Evolutionary conservation across 805 yeast genomes (phyloP).

Genomic region (Kluyveromyces starmeri): DNA sequence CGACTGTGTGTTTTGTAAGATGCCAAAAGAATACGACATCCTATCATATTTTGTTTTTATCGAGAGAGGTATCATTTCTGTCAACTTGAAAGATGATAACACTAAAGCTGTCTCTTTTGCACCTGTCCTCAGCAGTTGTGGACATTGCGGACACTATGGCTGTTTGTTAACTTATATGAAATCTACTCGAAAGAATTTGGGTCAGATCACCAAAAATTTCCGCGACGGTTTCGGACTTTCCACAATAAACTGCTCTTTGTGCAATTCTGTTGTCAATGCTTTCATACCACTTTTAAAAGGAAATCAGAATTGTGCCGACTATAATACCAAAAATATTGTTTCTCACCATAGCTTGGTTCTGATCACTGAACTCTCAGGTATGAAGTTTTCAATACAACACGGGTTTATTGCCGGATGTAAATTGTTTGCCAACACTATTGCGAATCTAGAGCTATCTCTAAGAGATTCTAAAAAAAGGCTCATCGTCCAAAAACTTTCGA

Average conservation of each 20-base stretch:
- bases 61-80: conserved; percentile 20
- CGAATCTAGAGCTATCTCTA: conserved; percentile 55
- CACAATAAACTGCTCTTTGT: conserved; percentile 83
- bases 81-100: conserved; percentile 8
- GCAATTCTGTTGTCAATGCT: conserved; percentile 77
- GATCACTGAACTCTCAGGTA: background rate
- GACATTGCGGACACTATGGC: conserved; percentile 84
- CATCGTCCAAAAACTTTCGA: conserved; percentile 1
- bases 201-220: conserved; percentile 70
- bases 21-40: conserved; percentile 21
- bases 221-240: conserved; percentile 65
- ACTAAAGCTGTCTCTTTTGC: conserved; percentile 28
- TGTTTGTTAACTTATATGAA: conserved; percentile 62
- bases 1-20: conserved; percentile 27
- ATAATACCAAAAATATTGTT: conserved; percentile 31
- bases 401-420: conserved; percentile 19
- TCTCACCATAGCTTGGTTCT: conserved; percentile 3
- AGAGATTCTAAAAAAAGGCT: conserved; percentile 24
- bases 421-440: conserved; percentile 47
- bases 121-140: conserved; percentile 50
- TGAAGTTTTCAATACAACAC: background rate
- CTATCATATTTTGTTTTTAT: conserved; percentile 26
- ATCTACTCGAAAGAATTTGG: conserved; percentile 46
- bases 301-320: conserved; percentile 35
- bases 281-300: conserved; percentile 54